These are phyloP conservation scores for Salicornia ramosissima DNA, from an alignment of 148 eudicot genomes.

Conservation along the genomic window DNA sequence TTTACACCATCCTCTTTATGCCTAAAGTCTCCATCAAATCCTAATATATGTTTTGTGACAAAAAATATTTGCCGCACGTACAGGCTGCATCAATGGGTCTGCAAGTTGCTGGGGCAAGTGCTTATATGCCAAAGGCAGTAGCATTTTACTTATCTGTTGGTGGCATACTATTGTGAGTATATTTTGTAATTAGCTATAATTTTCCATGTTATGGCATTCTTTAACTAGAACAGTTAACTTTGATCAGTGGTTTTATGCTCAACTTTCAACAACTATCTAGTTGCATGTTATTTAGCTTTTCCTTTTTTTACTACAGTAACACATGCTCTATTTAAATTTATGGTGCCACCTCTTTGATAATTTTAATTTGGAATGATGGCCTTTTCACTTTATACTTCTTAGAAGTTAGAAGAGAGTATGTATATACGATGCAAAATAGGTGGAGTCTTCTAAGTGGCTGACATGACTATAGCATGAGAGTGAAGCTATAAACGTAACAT, in stretches of 20 bases:
- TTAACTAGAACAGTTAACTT: not conserved
- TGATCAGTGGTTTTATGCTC: not conserved
- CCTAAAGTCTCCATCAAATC: constrained; percentile 1
- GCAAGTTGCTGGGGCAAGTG: constrained; percentile 73
- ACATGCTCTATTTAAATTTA: not conserved
- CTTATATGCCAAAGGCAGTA: constrained; percentile 38
- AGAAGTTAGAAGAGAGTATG: too few species aligned
- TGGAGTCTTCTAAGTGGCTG: too few species aligned
- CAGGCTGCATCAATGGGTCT: constrained; percentile 77
- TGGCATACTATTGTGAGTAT: constrained; percentile 82
- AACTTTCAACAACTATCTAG: not conserved
- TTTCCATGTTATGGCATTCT: not conserved
- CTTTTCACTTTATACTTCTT: too few species aligned
- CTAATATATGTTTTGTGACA: constrained; percentile 2
- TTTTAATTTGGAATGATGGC: not conserved
- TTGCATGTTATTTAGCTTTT: not conserved
- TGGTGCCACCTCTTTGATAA: not conserved
- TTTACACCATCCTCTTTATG: not conserved
- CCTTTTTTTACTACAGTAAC: not conserved
- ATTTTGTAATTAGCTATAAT: not conserved
- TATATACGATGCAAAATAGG: too few species aligned
- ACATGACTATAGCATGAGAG: too few species aligned
- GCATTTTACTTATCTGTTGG: constrained; percentile 68
- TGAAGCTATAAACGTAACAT: too few species aligned
- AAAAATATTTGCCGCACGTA: not conserved